These are phyloP conservation scores for Styphnolobium japonicum DNA, from an alignment of 306 rosid species.

Conservation along the genomic window DNA sequence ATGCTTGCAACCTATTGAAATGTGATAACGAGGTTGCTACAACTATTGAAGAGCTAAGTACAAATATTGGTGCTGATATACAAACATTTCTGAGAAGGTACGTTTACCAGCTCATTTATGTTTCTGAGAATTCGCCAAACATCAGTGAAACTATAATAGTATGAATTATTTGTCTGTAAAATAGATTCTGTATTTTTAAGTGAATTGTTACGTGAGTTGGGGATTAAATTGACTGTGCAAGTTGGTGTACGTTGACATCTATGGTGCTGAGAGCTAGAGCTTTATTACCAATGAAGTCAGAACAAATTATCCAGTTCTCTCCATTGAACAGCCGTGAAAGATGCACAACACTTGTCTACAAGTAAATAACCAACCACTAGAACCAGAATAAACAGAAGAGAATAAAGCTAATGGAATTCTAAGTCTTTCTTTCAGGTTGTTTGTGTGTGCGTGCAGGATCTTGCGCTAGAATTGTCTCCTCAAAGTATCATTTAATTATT, in stretches of 20 bases:
- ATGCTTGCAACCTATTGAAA: constrained; percentile 55
- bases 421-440: neutral
- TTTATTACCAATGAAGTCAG: neutral
- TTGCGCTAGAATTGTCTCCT: neutral
- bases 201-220: neutral
- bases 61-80: constrained; percentile 42
- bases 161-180: neutral
- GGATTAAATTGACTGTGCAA: neutral
- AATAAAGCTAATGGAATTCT: neutral
- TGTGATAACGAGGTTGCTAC: constrained; percentile 30
- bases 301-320: neutral
- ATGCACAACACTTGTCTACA: neutral
- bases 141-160: neutral
- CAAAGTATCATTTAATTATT: neutral
- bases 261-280: neutral
- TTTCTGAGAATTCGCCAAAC: neutral
- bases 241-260: neutral
- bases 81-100: constrained; percentile 13
- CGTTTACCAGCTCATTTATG: neutral
- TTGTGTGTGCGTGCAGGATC: neutral
- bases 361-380: neutral
- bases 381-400: neutral
- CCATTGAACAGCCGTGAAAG: neutral
- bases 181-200: neutral
- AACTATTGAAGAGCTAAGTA: constrained; percentile 51